Evolutionary conservation across 495 filamentous ascomycete genomes (phyloP).

Genomic region (Neurospora sp.): DNA sequence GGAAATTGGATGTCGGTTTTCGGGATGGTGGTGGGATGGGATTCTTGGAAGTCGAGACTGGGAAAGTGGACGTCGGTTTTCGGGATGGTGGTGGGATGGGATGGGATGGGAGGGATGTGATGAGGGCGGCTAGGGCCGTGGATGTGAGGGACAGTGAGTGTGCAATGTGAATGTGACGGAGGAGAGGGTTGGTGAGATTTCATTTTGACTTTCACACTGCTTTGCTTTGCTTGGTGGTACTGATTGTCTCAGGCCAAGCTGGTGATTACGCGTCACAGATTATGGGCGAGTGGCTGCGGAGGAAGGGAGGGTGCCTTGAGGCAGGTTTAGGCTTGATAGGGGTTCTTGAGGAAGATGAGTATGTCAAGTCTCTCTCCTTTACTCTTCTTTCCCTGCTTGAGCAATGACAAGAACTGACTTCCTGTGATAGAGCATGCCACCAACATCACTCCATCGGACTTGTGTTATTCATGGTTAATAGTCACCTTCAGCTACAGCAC

Average conservation of each 20-base stretch:
- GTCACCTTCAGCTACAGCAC: not conserved
- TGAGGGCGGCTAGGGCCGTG: not conserved
- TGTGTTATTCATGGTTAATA: not conserved
- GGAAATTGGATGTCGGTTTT: not conserved
- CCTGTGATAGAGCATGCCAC: not conserved
- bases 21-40: not conserved
- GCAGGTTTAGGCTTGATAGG: not conserved
- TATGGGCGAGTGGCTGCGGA: not conserved
- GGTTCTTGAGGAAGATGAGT: not conserved
- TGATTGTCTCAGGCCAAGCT: not conserved
- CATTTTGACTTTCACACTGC: not conserved
- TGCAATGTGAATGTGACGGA: not conserved
- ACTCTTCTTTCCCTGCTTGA: not conserved
- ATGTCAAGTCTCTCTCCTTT: not conserved
- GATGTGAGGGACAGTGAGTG: not conserved
- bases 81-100: not conserved
- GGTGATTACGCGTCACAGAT: not conserved
- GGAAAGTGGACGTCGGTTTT: not conserved
- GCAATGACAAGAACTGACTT: not conserved
- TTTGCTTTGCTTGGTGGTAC: not conserved
- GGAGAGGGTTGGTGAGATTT: not conserved
- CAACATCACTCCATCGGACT: not conserved
- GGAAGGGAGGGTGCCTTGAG: not conserved
- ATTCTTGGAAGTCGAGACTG: not conserved
- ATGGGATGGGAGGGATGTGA: not conserved